Base-by-base conservation (phyloP, 805 yeast genomes). In the Pichia phayaonensis region DNA sequence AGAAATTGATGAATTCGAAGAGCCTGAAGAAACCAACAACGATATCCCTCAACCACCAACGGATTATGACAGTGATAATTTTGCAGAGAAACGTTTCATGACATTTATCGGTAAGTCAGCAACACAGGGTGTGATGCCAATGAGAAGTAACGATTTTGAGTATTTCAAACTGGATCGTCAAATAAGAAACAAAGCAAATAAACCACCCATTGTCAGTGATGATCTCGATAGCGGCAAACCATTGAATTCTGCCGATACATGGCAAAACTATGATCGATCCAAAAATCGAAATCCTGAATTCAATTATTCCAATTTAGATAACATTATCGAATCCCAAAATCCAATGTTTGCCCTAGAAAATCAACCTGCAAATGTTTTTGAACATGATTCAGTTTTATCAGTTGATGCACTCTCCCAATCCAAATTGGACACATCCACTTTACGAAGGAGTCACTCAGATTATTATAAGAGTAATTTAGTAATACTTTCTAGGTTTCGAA, bases 341-440 rank as follows among this genome's bases (percentile, higher is more conserved):
- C 43, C 48, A 11, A 45, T 49, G 48, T 49, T 49, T 24, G 41
- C 45, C 1, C 4, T 49, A 24, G 15, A 24, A 4, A 49, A 49
- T 21, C 52, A 49, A 45, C 52, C 52, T 34, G 38, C 38, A 4
- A 34, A n/a, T n/a, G 10, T 16, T 5, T 34, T 34, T 16, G 20
- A 34, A 4, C 5, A 34, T n/a, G n/a, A 16, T n/a, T 34, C 38
- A 4, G 8, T 8, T 2, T 34, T 34, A 34, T 34, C 38, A 8
- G 42, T 42, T 4, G 10, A 16, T 3, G 29, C 36, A 11, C 1
- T 29, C 24, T 21, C 22, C 15, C 42, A 47, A 18, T 8, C 1
- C 7, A 31, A 24, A 36, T 36, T 47, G 26, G 26, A 36, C 4
- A 13, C 44, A n/a, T 45, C 44, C 15, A 16, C 21, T 13, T 44